Evolutionary conservation across 345 rosid genomes (phyloP), one percentile per base, ranked within the genome.

Genomic region (Hirschfeldia incana): DNA sequence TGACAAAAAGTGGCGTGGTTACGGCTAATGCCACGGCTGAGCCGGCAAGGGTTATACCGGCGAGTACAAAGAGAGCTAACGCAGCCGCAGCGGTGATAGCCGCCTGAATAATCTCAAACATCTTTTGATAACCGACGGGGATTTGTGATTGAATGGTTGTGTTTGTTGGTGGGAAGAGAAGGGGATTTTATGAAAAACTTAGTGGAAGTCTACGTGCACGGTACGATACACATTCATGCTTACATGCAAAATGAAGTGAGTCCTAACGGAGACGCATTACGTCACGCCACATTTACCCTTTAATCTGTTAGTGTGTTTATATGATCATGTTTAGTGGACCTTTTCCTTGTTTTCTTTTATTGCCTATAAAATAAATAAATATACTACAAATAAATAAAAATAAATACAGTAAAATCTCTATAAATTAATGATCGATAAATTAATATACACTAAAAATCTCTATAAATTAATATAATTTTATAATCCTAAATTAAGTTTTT

Each of bases 1-100:
- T 78, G 68, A 94, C 84, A 46, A 94, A 73, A 61, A 94, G 83
- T 0, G 96, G 97, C 12, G 92, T 89, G 74, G 85, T 89, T 2
- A 92, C 62, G 80, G 84, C 84, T 46, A 92, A 86, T 7, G 70
- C 88, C 26, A 92, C 83, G 74, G 85, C 90, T 0, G 97, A 87
- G 46, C 86, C 93, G 8, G 80, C 87, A 0, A 94, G 82, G 46
- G 82, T 87, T 72, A 92, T 53, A 10, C 92, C 89, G 2, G 97
- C 85, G 70, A 90, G 87, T 29, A 82, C 46, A 10, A 89, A 78
- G 30, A 91, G 88, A 46, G 86, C 89, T 2, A 91, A 85, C 5
- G 95, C 91, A 1, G 86, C 82, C 0, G 82, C 85, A 78, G 32
- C 90, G 0, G 94, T 90, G 1, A 60, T n/a, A 30, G 46, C 28